A percentile compares a stretch with the other conserved stretches of the same genome.
Conservation (phyloP, 73 alveolate genomes). For the Durusdinium trenchii region DNA sequence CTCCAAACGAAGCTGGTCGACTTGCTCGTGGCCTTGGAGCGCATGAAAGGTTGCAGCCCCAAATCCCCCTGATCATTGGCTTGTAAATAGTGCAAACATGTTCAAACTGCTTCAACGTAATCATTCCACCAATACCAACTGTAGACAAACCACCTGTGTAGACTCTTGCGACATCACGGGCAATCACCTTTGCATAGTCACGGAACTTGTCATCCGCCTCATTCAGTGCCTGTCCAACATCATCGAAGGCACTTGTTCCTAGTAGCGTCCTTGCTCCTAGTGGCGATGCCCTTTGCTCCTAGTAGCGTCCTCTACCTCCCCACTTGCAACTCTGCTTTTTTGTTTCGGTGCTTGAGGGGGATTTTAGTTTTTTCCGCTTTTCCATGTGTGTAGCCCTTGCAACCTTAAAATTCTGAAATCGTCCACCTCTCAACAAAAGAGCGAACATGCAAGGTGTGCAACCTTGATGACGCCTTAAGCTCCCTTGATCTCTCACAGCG, state of each 20-base stretch:
- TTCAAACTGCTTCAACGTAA: background rate
- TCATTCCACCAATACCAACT: background rate
- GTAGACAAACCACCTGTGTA: background rate
- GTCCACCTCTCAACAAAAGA: no score
- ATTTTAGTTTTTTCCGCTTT: background rate
- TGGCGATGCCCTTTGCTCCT: no score
- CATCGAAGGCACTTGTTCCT: background rate
- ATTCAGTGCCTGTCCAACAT: background rate
- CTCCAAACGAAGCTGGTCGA: conserved; percentile 56
- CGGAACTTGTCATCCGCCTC: conserved; percentile 44
- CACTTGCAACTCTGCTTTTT: no score
- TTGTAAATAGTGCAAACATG: background rate
- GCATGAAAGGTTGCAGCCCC: background rate
- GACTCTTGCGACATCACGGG: conserved; percentile 67
- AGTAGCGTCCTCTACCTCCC: no score
- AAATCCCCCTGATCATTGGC: background rate
- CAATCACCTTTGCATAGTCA: conserved; percentile 53
- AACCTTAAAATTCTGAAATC: background rate
- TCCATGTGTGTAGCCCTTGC: background rate
- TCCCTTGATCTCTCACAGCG: no score
- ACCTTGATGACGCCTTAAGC: no score
- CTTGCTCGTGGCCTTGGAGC: conserved; percentile 41
- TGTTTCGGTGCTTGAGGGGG: no score
- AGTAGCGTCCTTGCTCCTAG: no score
- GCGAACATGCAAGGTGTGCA: no score